These are phyloP conservation scores for Penicillium frequentans DNA, from an alignment of 2,329 filamentous ascomycete species.

Conservation along the genomic window DNA sequence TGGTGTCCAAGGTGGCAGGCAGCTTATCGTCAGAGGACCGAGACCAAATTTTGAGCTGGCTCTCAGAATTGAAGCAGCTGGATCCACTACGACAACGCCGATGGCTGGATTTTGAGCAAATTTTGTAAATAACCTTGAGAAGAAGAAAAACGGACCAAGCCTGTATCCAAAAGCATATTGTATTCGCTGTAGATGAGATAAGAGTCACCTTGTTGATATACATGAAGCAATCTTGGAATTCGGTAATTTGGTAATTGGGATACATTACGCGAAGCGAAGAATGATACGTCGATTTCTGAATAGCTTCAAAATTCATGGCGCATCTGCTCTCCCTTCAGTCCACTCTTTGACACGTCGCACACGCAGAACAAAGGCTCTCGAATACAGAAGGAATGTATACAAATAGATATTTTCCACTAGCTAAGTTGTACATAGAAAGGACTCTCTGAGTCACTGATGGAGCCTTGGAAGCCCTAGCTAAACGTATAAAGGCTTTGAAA, in stretches of 20 bases:
- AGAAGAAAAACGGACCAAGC: background rate
- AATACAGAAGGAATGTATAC: background rate
- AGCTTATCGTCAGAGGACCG: slow-evolving; percentile 45
- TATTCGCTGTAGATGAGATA: no score
- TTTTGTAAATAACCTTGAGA: slow-evolving; percentile 32
- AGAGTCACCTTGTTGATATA: background rate
- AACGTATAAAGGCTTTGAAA: background rate
- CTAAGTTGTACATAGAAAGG: background rate
- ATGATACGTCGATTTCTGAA: background rate
- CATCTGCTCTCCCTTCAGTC: background rate
- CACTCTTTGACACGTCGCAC: no score
- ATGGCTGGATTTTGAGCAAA: slow-evolving; percentile 69
- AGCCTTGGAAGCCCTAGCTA: background rate
- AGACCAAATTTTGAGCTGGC: slow-evolving; percentile 56
- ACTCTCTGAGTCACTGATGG: background rate
- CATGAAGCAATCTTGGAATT: background rate
- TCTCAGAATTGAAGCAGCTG: slow-evolving; percentile 65
- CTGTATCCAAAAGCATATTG: background rate
- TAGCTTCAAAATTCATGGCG: background rate
- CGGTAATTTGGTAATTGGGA: background rate
- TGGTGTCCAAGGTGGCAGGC: slow-evolving; percentile 55
- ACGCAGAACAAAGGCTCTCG: background rate
- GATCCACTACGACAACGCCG: slow-evolving; percentile 74
- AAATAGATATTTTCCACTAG: background rate
- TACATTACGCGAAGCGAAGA: background rate